Conservation (phyloP, 495 filamentous ascomycete genomes). For the Penicillium flavigenum region DNA sequence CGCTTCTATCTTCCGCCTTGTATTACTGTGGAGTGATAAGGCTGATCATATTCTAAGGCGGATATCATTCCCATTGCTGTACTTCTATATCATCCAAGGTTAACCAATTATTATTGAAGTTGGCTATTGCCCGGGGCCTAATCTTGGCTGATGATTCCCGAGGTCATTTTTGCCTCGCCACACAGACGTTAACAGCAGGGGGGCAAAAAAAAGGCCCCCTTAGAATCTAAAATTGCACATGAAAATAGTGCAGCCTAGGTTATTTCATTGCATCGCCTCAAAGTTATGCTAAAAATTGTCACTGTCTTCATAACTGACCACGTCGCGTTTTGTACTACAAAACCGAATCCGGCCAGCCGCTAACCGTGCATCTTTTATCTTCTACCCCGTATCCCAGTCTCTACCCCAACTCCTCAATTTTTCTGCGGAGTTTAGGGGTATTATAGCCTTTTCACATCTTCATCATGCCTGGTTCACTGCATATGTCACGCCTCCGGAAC, state of each 20-base stretch:
- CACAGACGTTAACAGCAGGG: neutral
- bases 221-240: conserved; percentile 3
- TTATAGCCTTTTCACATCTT: neutral
- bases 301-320: conserved; percentile 18
- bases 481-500: conserved; percentile 72
- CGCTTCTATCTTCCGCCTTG: no score
- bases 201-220: neutral
- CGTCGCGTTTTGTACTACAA: conserved; percentile 22
- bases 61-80: no score
- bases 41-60: no score
- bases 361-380: conserved; percentile 12
- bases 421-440: neutral
- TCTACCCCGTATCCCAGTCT: neutral
- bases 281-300: conserved; percentile 4
- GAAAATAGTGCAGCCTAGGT: conserved; percentile 25
- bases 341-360: conserved; percentile 14
- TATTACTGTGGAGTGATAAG: no score
- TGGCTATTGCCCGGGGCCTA: no score
- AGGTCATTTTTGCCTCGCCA: conserved; percentile 17
- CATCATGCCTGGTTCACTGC: conserved; percentile 54
- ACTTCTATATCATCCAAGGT: no score
- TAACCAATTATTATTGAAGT: no score
- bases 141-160: conserved; percentile 4
- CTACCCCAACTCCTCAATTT: conserved; percentile 4
- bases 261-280: conserved; percentile 11